These are phyloP conservation scores for Phytopythium montanum DNA, from an alignment of 352 stramenopile species.

Conservation along the genomic window DNA sequence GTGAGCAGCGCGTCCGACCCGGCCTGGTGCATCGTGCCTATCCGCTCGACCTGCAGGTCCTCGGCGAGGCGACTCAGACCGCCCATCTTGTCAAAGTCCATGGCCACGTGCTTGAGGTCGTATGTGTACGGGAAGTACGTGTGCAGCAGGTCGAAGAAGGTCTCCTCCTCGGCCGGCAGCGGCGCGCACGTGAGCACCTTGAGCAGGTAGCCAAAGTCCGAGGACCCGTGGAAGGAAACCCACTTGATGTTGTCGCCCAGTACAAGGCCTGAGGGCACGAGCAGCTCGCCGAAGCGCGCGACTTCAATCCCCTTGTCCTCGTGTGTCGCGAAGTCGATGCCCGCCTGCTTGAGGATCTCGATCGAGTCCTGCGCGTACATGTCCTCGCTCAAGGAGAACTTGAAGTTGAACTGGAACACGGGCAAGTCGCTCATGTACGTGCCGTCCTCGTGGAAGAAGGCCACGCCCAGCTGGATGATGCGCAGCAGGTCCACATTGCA, in stretches of 20 bases:
- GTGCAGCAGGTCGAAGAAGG: conserved; percentile 97
- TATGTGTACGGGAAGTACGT: conserved; percentile 99
- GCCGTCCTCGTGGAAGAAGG: conserved; percentile 95
- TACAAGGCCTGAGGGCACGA: conserved; percentile 97
- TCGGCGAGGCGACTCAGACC: conserved; percentile 96
- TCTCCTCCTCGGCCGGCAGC: conserved; percentile 85
- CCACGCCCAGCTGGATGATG: conserved; percentile 98
- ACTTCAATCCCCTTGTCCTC: conserved; percentile 96
- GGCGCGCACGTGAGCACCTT: conserved; percentile 94
- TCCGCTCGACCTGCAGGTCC: conserved; percentile 95
- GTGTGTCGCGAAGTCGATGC: conserved; percentile 98
- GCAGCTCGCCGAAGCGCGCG: conserved; percentile 95
- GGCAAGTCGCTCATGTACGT: conserved; percentile 94
- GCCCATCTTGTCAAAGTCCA: conserved; percentile 96
- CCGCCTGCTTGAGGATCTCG: conserved; percentile 96
- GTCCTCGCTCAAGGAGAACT: conserved; percentile 97
- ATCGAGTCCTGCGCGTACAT: conserved; percentile 99
- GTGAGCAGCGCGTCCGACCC: conserved; percentile 98
- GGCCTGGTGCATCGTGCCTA: conserved; percentile 99
- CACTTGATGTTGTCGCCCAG: conserved; percentile 98
- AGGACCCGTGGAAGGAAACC: conserved; percentile 98
- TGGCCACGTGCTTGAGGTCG: conserved; percentile 99
- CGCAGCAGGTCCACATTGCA: conserved; percentile 99
- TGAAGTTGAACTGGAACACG: conserved; percentile 99
- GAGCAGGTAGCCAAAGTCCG: conserved; percentile 99